These are phyloP conservation scores for Amauroascus niger DNA, from an alignment of 2,329 filamentous ascomycete genomes.

Conservation along the genomic window DNA sequence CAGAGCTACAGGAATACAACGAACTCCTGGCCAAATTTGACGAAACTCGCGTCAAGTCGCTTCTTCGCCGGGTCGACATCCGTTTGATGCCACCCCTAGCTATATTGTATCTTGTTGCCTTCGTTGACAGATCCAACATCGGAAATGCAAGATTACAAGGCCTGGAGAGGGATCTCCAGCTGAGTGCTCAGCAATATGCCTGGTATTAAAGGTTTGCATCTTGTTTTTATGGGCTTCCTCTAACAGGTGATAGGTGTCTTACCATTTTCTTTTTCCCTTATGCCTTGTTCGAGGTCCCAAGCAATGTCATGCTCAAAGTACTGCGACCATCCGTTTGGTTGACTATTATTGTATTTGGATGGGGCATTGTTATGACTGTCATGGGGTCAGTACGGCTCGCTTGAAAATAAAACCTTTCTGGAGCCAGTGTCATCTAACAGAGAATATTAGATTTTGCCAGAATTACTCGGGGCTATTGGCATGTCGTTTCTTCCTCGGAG, in stretches of 20 bases:
- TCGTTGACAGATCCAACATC: slow-evolving; percentile 23
- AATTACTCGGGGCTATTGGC: slow-evolving; percentile 48
- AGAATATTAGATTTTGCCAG: slow-evolving; percentile 23
- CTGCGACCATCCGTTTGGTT: slow-evolving; percentile 34
- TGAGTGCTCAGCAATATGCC: slow-evolving; percentile 1
- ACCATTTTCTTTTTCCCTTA: slow-evolving; percentile 37
- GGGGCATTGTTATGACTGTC: slow-evolving; percentile 18
- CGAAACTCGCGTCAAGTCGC: slow-evolving; percentile 3
- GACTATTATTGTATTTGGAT: slow-evolving; percentile 33
- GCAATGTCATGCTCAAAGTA: slow-evolving; percentile 39
- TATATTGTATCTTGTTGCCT: slow-evolving; percentile 10
- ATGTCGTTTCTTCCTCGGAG: slow-evolving; percentile 52
- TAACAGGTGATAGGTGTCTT: background rate
- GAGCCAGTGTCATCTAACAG: background rate
- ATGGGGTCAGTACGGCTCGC: background rate
- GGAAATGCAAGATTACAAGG: slow-evolving; percentile 40
- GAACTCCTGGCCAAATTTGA: slow-evolving; percentile 3
- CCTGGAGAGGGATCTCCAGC: slow-evolving; percentile 31
- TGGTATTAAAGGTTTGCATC: background rate
- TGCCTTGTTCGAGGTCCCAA: slow-evolving; percentile 38
- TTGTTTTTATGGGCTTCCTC: background rate
- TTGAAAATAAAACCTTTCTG: background rate
- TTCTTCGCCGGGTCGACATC: slow-evolving; percentile 8
- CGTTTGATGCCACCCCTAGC: slow-evolving; percentile 7
- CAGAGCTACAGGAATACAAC: slow-evolving; percentile 4